Evolutionary conservation across 1,284 basidiomycete species (phyloP), one percentile per base, ranked within the genome.

Genomic region (Abortiporus biennis): DNA sequence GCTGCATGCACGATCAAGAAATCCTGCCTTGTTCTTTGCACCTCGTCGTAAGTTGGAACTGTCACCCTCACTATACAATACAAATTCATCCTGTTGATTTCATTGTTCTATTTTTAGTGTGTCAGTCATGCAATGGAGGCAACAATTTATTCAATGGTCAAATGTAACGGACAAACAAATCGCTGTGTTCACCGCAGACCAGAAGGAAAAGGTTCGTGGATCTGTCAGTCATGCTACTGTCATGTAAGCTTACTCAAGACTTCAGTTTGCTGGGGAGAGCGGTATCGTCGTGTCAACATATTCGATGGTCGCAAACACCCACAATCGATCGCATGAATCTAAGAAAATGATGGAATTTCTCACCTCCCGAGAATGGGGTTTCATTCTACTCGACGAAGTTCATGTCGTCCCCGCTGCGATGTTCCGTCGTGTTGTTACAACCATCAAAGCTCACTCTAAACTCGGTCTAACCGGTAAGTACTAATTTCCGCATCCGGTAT

Each of bases 1-100:
- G 96, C 96, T 3, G 96, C 96, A 9, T 98, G 94, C 58, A 99
- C 96, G 15, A 96, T 99, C 69, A 97, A 97, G 69, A 99, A 99
- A 71, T 96, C 92, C 23, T 95, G 92, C 56, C 75, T 99, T n/a
- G 93, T 99, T 21, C 71, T 99, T 36, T 98, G 95, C 65, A 97
- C 94, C 19, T 96, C 92, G 36, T 92, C 91, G 91, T 93, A 61
- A 68, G 88, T 69, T 22, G 31, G 35, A 38, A 45, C 22, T 39
- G n/a, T 23, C 31, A 22, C 38, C 5, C n/a, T n/a, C n/a, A n/a
- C n/a, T n/a, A n/a, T n/a, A n/a, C n/a, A n/a, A 16, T 21, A 16
- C 30, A 36, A 13, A 15, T 6, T 16, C 27, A 33, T 13, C 43
- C 36, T 53, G 24, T 48, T 20, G 15, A 20, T 15, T 21, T 21